phyloP scores from a whole-genome alignment of 2,329 filamentous ascomycete genomes.

The Dothiorella sarmentorum region DNA sequence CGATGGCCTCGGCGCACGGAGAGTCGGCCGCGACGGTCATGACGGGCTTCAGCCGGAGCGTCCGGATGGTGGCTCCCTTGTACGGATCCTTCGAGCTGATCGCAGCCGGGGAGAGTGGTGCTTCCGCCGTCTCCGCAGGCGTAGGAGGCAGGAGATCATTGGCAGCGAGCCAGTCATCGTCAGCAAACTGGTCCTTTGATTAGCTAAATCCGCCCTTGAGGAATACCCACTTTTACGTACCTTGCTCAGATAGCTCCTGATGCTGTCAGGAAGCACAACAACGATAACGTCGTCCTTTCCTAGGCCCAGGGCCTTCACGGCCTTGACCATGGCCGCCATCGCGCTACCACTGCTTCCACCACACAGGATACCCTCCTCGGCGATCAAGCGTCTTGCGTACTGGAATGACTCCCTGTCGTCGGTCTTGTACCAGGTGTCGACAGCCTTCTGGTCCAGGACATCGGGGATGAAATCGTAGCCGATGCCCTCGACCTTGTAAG shows the following conservation, averaged over 20 bases:
- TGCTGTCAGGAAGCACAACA: conserved; percentile 90
- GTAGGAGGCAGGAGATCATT: conserved; percentile 79
- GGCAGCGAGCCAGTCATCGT: conserved; percentile 97
- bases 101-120: conserved; percentile 30
- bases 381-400: conserved; percentile 83
- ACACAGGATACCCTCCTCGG: conserved; percentile 89
- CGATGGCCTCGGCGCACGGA: conserved; percentile 80
- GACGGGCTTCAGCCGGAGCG: conserved; percentile 87
- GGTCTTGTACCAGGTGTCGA: conserved; percentile 98
- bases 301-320: conserved; percentile 72
- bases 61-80: conserved; percentile 71
- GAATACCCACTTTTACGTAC: conserved; percentile 31
- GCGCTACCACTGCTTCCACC: conserved; percentile 93
- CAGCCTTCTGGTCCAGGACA: conserved; percentile 73
- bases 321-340: conserved; percentile 75
- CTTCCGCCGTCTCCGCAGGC: conserved; percentile 43
- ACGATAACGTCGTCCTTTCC: conserved; percentile 84
- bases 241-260: conserved; percentile 94
- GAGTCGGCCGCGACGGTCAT: conserved; percentile 73
- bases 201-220: background rate
- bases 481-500: conserved; percentile 98
- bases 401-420: conserved; percentile 87
- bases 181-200: conserved; percentile 64
- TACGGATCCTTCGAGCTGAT: conserved; percentile 62
- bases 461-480: conserved; percentile 98